phyloP scores from a whole-genome alignment of 1,139 yeast species.

The Protomyces macrosporus region DNA sequence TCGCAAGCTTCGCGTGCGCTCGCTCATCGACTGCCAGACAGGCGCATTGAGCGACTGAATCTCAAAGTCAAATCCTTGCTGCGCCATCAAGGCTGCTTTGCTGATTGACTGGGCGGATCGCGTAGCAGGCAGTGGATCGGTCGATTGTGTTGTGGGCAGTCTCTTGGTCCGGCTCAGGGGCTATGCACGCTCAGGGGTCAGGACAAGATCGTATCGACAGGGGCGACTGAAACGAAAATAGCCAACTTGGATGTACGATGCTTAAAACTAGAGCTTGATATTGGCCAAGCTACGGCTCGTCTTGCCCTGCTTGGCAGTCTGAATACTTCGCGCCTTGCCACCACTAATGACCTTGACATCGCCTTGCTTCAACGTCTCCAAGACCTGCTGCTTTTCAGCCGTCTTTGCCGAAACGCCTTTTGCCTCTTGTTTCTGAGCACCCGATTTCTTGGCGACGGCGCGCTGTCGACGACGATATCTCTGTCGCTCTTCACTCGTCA shows the following conservation, averaged over 20 bases:
- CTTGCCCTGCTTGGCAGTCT: slow-evolving; percentile 58
- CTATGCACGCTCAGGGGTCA: too few relatives aligned
- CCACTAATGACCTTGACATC: slow-evolving; percentile 75
- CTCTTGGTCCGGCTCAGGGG: too few relatives aligned
- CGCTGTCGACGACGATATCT: slow-evolving; percentile 83
- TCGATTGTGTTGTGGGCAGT: too few relatives aligned
- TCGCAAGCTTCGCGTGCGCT: too few relatives aligned
- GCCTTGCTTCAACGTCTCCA: slow-evolving; percentile 67
- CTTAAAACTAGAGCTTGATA: neutral
- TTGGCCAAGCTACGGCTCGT: neutral
- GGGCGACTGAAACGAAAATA: too few relatives aligned
- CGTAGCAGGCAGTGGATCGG: too few relatives aligned
- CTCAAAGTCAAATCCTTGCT: neutral
- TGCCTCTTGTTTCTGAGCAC: slow-evolving; percentile 48
- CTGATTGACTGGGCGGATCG: too few relatives aligned
- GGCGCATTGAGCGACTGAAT: neutral
- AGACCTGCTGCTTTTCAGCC: slow-evolving; percentile 40
- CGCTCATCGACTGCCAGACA: neutral
- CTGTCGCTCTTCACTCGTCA: slow-evolving; percentile 80
- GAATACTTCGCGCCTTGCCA: slow-evolving; percentile 70
- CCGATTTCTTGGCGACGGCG: slow-evolving; percentile 39
- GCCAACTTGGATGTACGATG: too few relatives aligned
- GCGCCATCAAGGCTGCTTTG: neutral
- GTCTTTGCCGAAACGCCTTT: slow-evolving; percentile 32
- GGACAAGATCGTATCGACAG: too few relatives aligned